These are phyloP conservation scores for Eucalyptus albens DNA, from an alignment of 345 rosid species.

Conservation along the genomic window DNA sequence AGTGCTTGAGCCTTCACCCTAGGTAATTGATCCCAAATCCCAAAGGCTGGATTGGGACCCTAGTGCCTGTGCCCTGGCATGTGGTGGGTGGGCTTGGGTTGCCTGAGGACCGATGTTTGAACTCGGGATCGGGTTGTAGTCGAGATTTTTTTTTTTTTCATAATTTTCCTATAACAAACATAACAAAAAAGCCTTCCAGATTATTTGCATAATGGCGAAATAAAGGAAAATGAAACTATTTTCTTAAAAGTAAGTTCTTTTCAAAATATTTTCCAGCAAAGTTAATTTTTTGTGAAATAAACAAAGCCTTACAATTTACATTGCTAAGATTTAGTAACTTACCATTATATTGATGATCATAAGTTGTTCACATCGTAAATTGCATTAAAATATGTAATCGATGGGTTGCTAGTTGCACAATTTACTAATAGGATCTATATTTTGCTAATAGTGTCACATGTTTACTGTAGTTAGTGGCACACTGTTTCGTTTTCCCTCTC, in stretches of 20 bases:
- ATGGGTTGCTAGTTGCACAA: not conserved
- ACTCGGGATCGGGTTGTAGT: not conserved
- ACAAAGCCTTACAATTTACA: not conserved
- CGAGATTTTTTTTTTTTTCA: not conserved
- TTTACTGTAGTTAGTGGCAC: not conserved
- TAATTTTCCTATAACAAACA: not conserved
- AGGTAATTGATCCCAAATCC: not conserved
- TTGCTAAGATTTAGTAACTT: not conserved
- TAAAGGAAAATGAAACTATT: not conserved
- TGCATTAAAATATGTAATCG: not conserved
- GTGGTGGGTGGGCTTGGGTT: not conserved
- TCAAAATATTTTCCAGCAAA: not conserved
- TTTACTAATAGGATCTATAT: not conserved
- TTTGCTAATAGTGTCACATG: not conserved
- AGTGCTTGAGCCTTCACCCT: not conserved
- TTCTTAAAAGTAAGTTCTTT: not conserved
- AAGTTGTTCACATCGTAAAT: not conserved
- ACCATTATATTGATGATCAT: not conserved
- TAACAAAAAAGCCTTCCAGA: not conserved
- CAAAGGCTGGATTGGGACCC: not conserved
- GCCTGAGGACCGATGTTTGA: fast-evolving
- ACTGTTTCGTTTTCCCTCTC: not conserved
- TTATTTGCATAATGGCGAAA: not conserved
- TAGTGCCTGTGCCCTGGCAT: not conserved
- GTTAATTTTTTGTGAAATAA: not conserved